A percentile compares a stretch with the other conserved stretches of the same genome.
phyloP scores from a whole-genome alignment of 495 filamentous ascomycete species.

The Aspergillus avenaceus region DNA sequence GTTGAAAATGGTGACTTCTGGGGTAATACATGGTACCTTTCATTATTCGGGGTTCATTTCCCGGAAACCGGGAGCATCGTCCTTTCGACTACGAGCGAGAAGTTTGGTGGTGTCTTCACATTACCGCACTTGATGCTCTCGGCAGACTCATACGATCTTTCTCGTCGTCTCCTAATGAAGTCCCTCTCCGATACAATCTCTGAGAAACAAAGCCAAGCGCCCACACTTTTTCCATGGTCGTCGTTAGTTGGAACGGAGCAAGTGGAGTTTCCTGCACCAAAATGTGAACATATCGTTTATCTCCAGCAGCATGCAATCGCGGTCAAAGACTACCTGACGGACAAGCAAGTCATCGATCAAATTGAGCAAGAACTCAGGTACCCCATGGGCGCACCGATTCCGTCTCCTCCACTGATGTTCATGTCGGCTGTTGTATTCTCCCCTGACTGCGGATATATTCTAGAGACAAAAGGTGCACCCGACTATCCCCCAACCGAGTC shows the following conservation, averaged over 20 bases:
- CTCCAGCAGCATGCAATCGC: slow-evolving; percentile 69
- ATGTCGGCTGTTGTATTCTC: slow-evolving; percentile 89
- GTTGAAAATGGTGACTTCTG: slow-evolving; percentile 64
- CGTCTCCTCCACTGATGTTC: slow-evolving; percentile 60
- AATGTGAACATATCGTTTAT: slow-evolving; percentile 87
- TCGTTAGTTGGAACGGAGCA: slow-evolving; percentile 55
- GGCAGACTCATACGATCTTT: slow-evolving; percentile 59
- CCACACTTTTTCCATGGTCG: slow-evolving; percentile 58
- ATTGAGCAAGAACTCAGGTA: slow-evolving; percentile 83
- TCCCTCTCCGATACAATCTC: slow-evolving; percentile 64
- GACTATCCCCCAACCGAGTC: slow-evolving; percentile 59
- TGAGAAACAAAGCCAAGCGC: slow-evolving; percentile 50
- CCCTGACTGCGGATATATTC: slow-evolving; percentile 86
- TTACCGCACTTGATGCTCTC: slow-evolving; percentile 78
- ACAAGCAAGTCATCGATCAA: slow-evolving; percentile 48
- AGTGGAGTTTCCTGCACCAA: slow-evolving; percentile 57
- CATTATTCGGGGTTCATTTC: slow-evolving; percentile 79
- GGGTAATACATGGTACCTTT: slow-evolving; percentile 69
- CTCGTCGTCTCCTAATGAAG: slow-evolving; percentile 63
- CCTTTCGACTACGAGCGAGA: slow-evolving; percentile 84
- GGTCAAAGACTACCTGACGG: slow-evolving; percentile 29
- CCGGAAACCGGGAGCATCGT: slow-evolving; percentile 69
- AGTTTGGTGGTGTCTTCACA: slow-evolving; percentile 83
- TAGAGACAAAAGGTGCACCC: slow-evolving; percentile 84
- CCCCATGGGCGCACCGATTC: slow-evolving; percentile 75